Evolutionary conservation across 805 yeast species (phyloP).

Genomic region (Kodamaea sagamina): DNA sequence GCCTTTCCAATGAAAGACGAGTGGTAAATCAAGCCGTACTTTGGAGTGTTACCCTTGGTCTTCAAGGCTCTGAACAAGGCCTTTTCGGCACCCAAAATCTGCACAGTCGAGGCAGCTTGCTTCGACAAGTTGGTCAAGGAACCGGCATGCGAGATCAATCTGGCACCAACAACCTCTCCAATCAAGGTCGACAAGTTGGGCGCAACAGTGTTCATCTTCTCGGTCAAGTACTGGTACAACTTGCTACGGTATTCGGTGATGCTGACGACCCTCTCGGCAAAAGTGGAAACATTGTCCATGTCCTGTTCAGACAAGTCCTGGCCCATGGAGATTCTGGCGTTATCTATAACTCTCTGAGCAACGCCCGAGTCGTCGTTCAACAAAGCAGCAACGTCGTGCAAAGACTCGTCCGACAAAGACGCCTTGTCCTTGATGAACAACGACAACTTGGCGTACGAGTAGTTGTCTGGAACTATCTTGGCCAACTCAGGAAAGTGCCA

Average conservation of each 20-base stretch:
- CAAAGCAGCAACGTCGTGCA: constrained; percentile 90
- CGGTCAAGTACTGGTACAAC: constrained; percentile 82
- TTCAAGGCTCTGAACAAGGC: constrained; percentile 94
- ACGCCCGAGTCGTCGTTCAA: constrained; percentile 86
- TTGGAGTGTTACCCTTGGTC: constrained; percentile 96
- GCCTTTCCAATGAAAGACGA: constrained; percentile 94
- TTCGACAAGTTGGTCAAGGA: constrained; percentile 93
- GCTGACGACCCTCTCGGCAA: constrained; percentile 91
- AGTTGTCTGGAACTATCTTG: constrained; percentile 86
- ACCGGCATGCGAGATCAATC: constrained; percentile 98
- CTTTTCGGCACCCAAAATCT: constrained; percentile 96
- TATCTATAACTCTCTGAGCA: constrained; percentile 89
- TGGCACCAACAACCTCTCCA: constrained; percentile 99
- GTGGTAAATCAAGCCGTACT: constrained; percentile 93
- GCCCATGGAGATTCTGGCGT: constrained; percentile 98
- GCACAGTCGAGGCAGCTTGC: constrained; percentile 99
- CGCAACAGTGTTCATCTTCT: constrained; percentile 97
- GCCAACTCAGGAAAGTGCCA: constrained; percentile 99
- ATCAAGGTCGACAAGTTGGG: constrained; percentile 95
- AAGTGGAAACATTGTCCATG: constrained; percentile 85
- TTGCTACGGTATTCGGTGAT: constrained; percentile 87
- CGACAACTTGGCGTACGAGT: constrained; percentile 79
- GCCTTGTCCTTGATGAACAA: constrained; percentile 85
- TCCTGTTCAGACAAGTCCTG: constrained; percentile 95
- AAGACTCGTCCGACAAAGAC: constrained; percentile 84